These are phyloP conservation scores for Botrytis pseudocinerea DNA, from an alignment of 2,329 filamentous ascomycete species.

Conservation along the genomic window DNA sequence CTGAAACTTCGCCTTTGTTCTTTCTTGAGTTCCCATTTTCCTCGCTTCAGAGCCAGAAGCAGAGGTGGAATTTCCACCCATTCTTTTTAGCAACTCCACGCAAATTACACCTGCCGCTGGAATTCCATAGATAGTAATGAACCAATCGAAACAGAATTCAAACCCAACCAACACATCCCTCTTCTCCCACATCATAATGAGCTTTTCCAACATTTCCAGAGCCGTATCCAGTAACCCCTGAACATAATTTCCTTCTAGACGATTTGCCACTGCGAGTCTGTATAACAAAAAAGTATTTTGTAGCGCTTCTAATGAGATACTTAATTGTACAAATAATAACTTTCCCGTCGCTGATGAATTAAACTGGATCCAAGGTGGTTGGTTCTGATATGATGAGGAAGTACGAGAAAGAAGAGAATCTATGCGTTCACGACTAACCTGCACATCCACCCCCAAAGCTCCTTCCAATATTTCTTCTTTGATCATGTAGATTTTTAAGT, in stretches of 20 bases:
- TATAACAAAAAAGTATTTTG: slow-evolving; percentile 39
- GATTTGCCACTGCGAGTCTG: slow-evolving; percentile 28
- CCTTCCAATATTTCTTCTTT: slow-evolving; percentile 39
- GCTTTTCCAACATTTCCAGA: slow-evolving; percentile 37
- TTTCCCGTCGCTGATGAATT: not conserved
- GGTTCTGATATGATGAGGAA: not conserved
- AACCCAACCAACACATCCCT: slow-evolving; percentile 34
- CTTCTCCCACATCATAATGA: slow-evolving; percentile 37
- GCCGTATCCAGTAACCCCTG: slow-evolving; percentile 36
- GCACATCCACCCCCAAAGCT: slow-evolving; percentile 35
- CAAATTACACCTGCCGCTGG: slow-evolving; percentile 38
- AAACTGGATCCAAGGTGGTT: not conserved
- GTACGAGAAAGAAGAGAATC: slow-evolving; percentile 26
- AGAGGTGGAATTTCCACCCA: slow-evolving; percentile 3
- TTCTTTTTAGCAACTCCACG: slow-evolving; percentile 36
- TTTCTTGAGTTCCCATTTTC: not conserved
- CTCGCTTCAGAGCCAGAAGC: not conserved
- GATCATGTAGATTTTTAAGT: slow-evolving; percentile 22
- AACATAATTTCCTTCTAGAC: slow-evolving; percentile 28
- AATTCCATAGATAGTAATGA: slow-evolving; percentile 36
- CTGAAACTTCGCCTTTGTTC: slow-evolving; percentile 27
- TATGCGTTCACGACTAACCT: not conserved
- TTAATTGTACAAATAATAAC: not conserved
- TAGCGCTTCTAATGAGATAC: slow-evolving; percentile 26
- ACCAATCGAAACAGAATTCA: slow-evolving; percentile 36